Evolutionary conservation across 1,284 basidiomycete genomes (phyloP).

Genomic region (Mycosarcoma maydis): DNA sequence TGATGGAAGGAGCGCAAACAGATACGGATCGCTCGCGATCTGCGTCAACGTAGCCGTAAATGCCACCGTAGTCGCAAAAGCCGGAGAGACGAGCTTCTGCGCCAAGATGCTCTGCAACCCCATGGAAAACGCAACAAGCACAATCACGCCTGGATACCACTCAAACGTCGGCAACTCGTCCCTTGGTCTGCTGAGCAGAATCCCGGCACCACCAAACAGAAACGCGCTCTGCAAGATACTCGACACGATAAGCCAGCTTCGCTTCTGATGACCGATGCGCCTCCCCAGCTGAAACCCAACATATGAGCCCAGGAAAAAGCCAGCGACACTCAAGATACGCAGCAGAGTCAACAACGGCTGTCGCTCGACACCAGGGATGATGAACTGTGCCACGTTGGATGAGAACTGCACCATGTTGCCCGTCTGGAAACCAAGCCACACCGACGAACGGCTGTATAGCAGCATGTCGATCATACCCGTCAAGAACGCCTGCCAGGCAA

Average conservation of each 20-base stretch:
- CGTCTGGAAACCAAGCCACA: conserved; percentile 61
- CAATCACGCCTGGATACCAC: conserved; percentile 51
- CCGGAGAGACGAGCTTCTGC: conserved; percentile 57
- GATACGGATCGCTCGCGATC: conserved; percentile 58
- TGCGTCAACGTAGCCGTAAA: conserved; percentile 62
- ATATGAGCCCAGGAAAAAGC: conserved; percentile 56
- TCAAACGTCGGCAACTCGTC: conserved; percentile 46
- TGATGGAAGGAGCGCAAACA: conserved; percentile 47
- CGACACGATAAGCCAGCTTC: conserved; percentile 42
- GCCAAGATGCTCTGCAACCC: conserved; percentile 57
- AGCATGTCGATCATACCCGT: conserved; percentile 58
- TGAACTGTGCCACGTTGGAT: conserved; percentile 58
- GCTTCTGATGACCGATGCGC: conserved; percentile 45
- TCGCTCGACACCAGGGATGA: conserved; percentile 42
- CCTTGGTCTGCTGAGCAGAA: conserved; percentile 50
- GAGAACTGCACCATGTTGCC: conserved; percentile 62
- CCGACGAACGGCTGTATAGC: conserved; percentile 46
- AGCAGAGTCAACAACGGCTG: conserved; percentile 50
- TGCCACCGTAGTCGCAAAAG: conserved; percentile 59
- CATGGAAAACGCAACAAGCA: conserved; percentile 49
- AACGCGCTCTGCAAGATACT: conserved; percentile 53
- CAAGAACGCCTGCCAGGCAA: conserved; percentile 56
- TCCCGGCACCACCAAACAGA: conserved; percentile 51
- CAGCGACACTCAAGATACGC: conserved; percentile 41
- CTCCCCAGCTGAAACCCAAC: conserved; percentile 34